phyloP scores from a whole-genome alignment of 257 asterid genomes.

The Ajuga chamaepitys region DNA sequence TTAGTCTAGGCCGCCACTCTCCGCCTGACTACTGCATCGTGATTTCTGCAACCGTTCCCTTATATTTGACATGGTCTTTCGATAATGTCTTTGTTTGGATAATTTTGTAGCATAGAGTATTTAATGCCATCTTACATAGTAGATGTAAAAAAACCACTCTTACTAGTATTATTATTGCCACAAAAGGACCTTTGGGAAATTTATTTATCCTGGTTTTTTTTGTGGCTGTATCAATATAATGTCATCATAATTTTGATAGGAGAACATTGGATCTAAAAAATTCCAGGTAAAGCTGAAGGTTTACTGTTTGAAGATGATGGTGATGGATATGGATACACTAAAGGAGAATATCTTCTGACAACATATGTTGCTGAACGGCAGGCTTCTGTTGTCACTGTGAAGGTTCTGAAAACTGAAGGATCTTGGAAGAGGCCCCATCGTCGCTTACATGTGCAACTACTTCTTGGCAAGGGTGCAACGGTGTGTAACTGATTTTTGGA shows the following conservation, averaged over 20 bases:
- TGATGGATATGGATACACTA: slow-evolving; percentile 77
- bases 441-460: slow-evolving; percentile 58
- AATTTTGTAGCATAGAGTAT: neutral
- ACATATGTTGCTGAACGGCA: slow-evolving; percentile 72
- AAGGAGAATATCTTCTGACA: slow-evolving; percentile 67
- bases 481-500: slow-evolving; percentile 28
- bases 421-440: slow-evolving; percentile 80
- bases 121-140: neutral
- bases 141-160: neutral
- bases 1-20: too few relatives aligned
- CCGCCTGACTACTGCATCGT: neutral
- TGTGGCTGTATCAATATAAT: neutral
- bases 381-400: slow-evolving; percentile 63
- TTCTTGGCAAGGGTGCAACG: slow-evolving; percentile 71
- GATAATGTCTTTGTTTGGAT: neutral
- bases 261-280: slow-evolving; percentile 10
- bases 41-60: too few relatives aligned
- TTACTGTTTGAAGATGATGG: slow-evolving; percentile 79
- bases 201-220: neutral
- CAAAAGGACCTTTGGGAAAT: neutral
- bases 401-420: slow-evolving; percentile 71
- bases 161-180: neutral
- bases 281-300: slow-evolving; percentile 90
- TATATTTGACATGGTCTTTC: neutral
- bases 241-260: neutral